A percentile compares a stretch with the other conserved stretches of the same genome.
Conservation (phyloP, 345 rosid genomes). For the Psidium friedrichsthalianum region DNA sequence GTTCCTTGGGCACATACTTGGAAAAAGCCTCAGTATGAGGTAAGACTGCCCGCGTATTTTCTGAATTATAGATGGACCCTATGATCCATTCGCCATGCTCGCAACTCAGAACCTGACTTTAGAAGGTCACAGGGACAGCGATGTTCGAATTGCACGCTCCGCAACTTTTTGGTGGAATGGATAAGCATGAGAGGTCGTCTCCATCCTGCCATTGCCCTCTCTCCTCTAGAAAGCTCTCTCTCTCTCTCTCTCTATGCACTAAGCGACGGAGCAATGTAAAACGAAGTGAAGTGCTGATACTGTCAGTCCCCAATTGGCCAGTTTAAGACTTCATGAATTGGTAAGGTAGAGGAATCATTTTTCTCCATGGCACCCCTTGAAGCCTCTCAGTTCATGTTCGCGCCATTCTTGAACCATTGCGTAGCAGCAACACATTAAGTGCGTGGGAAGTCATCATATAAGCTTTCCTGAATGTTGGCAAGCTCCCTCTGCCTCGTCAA, state of each 20-base stretch:
- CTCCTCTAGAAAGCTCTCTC: too few species aligned
- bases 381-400: slow-evolving; percentile 73
- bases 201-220: too few species aligned
- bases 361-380: slow-evolving; percentile 18
- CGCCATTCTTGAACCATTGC: slow-evolving; percentile 96
- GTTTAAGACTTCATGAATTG: slow-evolving; percentile 27
- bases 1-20: slow-evolving; percentile 10
- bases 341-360: slow-evolving; percentile 28
- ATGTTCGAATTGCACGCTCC: too few species aligned
- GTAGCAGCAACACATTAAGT: slow-evolving; percentile 92
- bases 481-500: slow-evolving; percentile 73
- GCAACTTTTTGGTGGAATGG: too few species aligned
- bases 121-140: too few species aligned
- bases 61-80: slow-evolving; percentile 40
- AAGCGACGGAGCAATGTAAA: not conserved
- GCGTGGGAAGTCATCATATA: slow-evolving; percentile 82
- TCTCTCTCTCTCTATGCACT: too few species aligned
- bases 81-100: slow-evolving; percentile 48
- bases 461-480: slow-evolving; percentile 84
- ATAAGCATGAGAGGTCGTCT: too few species aligned
- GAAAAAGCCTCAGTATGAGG: slow-evolving; percentile 26
- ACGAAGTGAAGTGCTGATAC: not conserved
- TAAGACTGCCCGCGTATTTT: slow-evolving; percentile 41
- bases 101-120: slow-evolving; percentile 20
- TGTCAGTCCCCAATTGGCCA: not conserved